Percentiles rank a stretch among this genome's conserved stretches.
Evolutionary conservation across 805 yeast genomes (phyloP).

Genomic region (Cyberlindnera mycetangii): DNA sequence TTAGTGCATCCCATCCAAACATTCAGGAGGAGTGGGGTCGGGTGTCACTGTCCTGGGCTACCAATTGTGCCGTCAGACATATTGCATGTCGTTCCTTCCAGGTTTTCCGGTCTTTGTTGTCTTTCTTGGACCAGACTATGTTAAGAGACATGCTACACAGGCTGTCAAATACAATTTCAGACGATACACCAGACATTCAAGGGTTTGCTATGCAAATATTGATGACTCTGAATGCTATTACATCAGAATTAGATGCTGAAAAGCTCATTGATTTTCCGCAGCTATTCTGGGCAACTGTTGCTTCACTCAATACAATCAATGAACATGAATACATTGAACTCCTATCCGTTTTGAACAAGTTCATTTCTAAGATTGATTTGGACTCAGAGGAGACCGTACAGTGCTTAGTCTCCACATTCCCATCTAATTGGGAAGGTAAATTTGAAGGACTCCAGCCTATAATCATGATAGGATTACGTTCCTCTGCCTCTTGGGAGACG

Average conservation of each 20-base stretch:
- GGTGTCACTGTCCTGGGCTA: constrained; percentile 87
- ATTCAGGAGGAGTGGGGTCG: constrained; percentile 84
- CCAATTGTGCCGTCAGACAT: constrained; percentile 95
- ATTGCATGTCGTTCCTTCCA: constrained; percentile 97
- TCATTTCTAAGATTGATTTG: constrained; percentile 81
- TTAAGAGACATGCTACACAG: constrained; percentile 91
- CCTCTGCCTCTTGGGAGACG: constrained; percentile 75
- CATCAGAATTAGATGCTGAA: constrained; percentile 78
- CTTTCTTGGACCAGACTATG: constrained; percentile 83
- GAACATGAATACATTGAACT: constrained; percentile 93
- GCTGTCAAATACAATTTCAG: constrained; percentile 88
- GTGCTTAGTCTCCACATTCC: constrained; percentile 81
- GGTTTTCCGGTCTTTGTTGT: constrained; percentile 78
- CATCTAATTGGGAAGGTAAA: constrained; percentile 93
- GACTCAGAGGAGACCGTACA: constrained; percentile 83
- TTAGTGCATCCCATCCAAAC: constrained; percentile 43
- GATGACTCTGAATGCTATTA: constrained; percentile 91
- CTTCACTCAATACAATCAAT: constrained; percentile 83
- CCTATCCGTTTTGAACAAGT: constrained; percentile 74
- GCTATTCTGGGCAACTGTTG: constrained; percentile 92
- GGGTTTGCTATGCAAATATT: constrained; percentile 96
- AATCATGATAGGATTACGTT: constrained; percentile 78
- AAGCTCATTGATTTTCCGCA: constrained; percentile 87
- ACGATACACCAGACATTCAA: constrained; percentile 84
- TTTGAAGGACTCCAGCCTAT: constrained; percentile 85